Conservation (phyloP, 2,329 filamentous ascomycete genomes). For the Geosmithia flava region DNA sequence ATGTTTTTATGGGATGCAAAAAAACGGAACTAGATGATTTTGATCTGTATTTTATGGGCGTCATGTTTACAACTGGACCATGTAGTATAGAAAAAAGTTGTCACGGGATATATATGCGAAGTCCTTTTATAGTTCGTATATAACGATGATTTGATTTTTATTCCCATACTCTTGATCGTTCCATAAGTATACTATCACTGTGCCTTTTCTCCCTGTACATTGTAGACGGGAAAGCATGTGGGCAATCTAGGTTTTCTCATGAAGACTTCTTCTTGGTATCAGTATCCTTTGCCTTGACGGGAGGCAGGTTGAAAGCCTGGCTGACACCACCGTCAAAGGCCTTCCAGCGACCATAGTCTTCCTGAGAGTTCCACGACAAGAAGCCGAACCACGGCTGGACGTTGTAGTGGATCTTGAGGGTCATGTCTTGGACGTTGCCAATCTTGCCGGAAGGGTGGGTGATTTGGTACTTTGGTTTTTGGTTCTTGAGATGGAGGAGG, state of each 20-base stretch:
- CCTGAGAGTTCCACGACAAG: slow-evolving; percentile 64
- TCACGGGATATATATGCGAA: no score
- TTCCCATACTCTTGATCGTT: no score
- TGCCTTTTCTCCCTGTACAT: no score
- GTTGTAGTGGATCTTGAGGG: slow-evolving; percentile 81
- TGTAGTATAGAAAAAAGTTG: no score
- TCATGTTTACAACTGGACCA: no score
- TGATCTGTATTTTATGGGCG: no score
- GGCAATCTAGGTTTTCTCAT: slow-evolving; percentile 9
- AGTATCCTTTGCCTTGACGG: slow-evolving; percentile 45
- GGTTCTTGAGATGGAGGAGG: slow-evolving; percentile 64
- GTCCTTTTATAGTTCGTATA: no score
- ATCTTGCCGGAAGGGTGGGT: slow-evolving; percentile 76
- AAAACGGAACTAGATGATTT: no score
- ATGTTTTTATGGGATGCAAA: no score
- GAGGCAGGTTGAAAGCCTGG: slow-evolving; percentile 51
- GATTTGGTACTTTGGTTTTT: slow-evolving; percentile 94
- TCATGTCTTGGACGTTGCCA: slow-evolving; percentile 60
- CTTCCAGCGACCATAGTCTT: slow-evolving; percentile 45
- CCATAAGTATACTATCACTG: no score
- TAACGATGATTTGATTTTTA: no score
- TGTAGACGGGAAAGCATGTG: no score
- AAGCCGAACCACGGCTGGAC: slow-evolving; percentile 94
- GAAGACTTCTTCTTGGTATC: slow-evolving; percentile 13
- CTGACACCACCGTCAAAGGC: slow-evolving; percentile 52